Base-by-base conservation (phyloP, 2,329 filamentous ascomycete genomes). In the Aurifilum marmelostoma region DNA sequence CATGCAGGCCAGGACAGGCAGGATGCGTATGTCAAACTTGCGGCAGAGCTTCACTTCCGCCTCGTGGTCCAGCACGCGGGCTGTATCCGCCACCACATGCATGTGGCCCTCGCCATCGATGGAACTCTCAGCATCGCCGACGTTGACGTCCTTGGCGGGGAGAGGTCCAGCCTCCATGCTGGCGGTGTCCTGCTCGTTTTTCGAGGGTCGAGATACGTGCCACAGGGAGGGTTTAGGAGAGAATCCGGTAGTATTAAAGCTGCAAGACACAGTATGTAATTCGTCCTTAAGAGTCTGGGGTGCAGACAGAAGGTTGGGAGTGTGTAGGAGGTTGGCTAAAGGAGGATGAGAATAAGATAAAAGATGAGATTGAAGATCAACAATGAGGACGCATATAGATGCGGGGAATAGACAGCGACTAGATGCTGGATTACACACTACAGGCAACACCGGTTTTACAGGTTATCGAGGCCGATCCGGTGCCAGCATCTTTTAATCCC, bases 1-100 rank as follows among this genome's bases (percentile, higher is more conserved):
- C 83, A 84, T 84, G 16, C 82, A 29, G 65, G 82, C 81, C 54
- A 84, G 71, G 21, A 83, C 77, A 1, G 82, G 82, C 60, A 84
- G 71, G 24, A 84, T 71, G 54, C 81, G 80, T 21, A 81, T 75
- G 71, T 84, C 82, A 66, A 84, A 82, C 71, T 82, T 83, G 69
- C 81, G 79, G 71, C 80, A 82, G 27, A 83, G 76, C n/a, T 77
- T 78, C 68, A 76, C 78, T 71, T 84, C 82, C n/a, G 81, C 80
- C 50, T 75, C 74, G 27, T 74, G 73, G 73, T 84, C 81, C 43
- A 83, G 67, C 54, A 78, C 72, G 1, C 75, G 73, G 11, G 75
- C 76, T 41, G 74, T 75, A 54, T 77, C 77, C 63, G 68, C 67
- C 29, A 67, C 62, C 12, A 73, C 75, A n/a, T 65, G n/a, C n/a